Evolutionary conservation across 352 stramenopile species (phyloP).

Genomic region (Aphanomyces euteiches): DNA sequence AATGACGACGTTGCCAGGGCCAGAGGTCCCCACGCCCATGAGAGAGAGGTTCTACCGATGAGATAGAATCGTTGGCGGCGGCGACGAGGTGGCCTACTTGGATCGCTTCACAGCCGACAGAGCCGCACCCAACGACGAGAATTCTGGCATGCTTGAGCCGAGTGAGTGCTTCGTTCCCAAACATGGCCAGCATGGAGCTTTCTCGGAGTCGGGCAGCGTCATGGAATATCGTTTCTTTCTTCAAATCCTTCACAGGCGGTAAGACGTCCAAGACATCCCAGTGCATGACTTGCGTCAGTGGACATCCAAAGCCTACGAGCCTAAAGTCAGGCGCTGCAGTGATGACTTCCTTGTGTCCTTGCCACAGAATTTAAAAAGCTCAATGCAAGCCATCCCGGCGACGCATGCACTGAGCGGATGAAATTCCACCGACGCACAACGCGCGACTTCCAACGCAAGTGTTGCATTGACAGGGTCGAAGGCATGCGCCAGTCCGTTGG

Average conservation of each 20-base stretch:
- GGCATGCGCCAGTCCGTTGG: neutral
- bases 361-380: slow-evolving; percentile 40
- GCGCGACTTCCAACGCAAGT: slow-evolving; percentile 31
- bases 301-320: slow-evolving; percentile 31
- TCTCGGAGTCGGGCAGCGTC: slow-evolving; percentile 9
- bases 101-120: slow-evolving; percentile 32
- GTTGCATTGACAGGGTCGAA: slow-evolving; percentile 21
- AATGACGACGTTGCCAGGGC: neutral
- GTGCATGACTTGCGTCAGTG: slow-evolving; percentile 38
- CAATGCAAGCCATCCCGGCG: slow-evolving; percentile 35
- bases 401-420: slow-evolving; percentile 40
- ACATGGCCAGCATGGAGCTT: slow-evolving; percentile 8
- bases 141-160: slow-evolving; percentile 19
- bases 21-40: neutral
- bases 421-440: slow-evolving; percentile 38
- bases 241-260: slow-evolving; percentile 8
- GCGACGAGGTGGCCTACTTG: slow-evolving; percentile 22
- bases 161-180: slow-evolving; percentile 21
- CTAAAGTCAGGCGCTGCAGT: slow-evolving; percentile 3
- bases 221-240: slow-evolving; percentile 16
- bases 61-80: neutral
- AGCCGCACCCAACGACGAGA: slow-evolving; percentile 30
- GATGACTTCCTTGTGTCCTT: slow-evolving; percentile 20
- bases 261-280: slow-evolving; percentile 36
- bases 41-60: slow-evolving; percentile 24